phyloP scores from a whole-genome alignment of 202 grass and related monocot species.

The Zoysia matrella region DNA sequence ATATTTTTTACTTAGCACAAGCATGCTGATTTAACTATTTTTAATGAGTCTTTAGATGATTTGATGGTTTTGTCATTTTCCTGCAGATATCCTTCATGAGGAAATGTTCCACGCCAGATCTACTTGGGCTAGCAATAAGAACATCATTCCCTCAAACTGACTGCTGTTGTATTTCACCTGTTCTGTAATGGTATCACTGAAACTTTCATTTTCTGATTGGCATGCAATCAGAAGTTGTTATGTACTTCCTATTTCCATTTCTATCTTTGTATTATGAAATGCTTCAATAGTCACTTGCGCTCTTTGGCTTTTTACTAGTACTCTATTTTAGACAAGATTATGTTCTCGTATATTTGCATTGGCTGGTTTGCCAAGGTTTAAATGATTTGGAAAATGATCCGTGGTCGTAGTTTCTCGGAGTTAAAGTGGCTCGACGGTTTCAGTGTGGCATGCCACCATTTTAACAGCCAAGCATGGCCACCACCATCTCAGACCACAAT shows the following conservation, averaged over 20 bases:
- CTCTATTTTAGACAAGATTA: not conserved
- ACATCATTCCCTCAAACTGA: conserved; percentile 10
- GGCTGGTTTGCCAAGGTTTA: conserved; percentile 3
- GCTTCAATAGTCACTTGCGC: conserved; percentile 40
- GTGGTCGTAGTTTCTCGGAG: not conserved
- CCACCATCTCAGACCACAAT: not conserved
- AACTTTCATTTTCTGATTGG: not conserved
- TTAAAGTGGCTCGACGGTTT: not conserved
- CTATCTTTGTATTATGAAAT: conserved; percentile 18
- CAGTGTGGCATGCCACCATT: not conserved
- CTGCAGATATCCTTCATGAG: conserved; percentile 3
- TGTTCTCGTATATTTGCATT: not conserved
- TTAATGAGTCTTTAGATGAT: not conserved
- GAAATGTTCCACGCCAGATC: not conserved
- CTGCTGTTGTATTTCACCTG: not conserved
- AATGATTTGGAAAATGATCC: too few species aligned
- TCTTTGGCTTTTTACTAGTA: not conserved
- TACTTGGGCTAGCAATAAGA: conserved; percentile 36
- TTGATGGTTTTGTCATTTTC: conserved; percentile 24
- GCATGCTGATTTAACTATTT: not conserved
- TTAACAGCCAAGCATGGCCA: not conserved
- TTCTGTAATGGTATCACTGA: not conserved
- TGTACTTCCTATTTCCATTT: conserved; percentile 5
- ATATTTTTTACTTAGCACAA: not conserved
- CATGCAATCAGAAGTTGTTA: conserved; percentile 12